Percentiles rank a stretch among this genome's conserved stretches.
Conservation (phyloP, 2,329 filamentous ascomycete species). For the Boeremia lycopersici region DNA sequence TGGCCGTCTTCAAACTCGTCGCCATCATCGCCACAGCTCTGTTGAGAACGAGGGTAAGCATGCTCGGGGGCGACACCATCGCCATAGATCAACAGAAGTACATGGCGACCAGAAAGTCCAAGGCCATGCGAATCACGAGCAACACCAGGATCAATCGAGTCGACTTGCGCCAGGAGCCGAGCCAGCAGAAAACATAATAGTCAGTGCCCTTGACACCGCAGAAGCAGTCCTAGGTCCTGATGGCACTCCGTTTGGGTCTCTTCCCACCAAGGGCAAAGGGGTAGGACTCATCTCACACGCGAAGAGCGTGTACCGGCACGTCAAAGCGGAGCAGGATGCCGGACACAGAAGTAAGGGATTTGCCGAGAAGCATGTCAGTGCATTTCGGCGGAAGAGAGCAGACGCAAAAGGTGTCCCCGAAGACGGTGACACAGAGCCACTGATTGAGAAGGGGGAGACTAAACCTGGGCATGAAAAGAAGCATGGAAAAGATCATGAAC, state of each 20-base stretch:
- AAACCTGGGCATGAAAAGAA: no score
- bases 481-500: not conserved
- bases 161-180: not conserved
- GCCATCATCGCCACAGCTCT: not conserved
- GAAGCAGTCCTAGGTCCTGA: constrained; percentile 17
- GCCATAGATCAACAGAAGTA: not conserved
- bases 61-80: not conserved
- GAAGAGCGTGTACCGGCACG: constrained; percentile 28
- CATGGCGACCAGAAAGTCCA: not conserved
- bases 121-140: not conserved
- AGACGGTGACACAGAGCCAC: not conserved
- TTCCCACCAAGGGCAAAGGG: constrained; percentile 25
- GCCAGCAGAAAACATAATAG: not conserved
- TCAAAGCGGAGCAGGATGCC: constrained; percentile 28
- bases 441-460: not conserved
- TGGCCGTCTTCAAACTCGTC: not conserved
- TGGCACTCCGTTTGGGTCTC: constrained; percentile 22
- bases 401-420: not conserved
- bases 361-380: constrained; percentile 22
- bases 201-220: not conserved
- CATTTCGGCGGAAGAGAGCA: constrained; percentile 9
- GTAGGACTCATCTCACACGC: constrained; percentile 27
- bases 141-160: not conserved
- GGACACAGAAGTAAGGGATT: constrained; percentile 19
- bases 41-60: not conserved